phyloP scores from a whole-genome alignment of 2,329 filamentous ascomycete genomes.

The Colletotrichum sp. region DNA sequence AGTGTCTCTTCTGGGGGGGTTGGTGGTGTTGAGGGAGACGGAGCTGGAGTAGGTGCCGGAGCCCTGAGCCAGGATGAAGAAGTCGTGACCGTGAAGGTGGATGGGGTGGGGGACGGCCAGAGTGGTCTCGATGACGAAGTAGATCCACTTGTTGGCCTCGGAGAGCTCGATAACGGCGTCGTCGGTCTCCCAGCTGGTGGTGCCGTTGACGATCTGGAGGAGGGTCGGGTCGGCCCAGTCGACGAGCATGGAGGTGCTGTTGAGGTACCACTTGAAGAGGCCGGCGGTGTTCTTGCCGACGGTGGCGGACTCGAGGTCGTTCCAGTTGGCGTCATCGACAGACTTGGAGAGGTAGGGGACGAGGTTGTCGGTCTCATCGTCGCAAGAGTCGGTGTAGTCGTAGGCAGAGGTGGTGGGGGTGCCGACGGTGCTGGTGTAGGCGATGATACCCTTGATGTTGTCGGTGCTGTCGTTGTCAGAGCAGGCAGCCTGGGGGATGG shows the following conservation, averaged over 20 bases:
- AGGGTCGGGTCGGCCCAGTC: constrained; percentile 51
- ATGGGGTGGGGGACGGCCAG: constrained; percentile 45
- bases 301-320: constrained; percentile 31
- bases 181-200: constrained; percentile 23
- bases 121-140: constrained; percentile 36
- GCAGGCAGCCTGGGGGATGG: constrained; percentile 46
- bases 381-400: constrained; percentile 30
- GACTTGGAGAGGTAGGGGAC: constrained; percentile 42
- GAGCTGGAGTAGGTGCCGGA: constrained; percentile 27
- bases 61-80: constrained; percentile 32
- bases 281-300: constrained; percentile 28
- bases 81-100: constrained; percentile 54
- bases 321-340: constrained; percentile 26
- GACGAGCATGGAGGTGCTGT: constrained; percentile 49
- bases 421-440: constrained; percentile 35
- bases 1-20: constrained; percentile 58
- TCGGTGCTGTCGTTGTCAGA: constrained; percentile 40
- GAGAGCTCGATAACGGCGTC: constrained; percentile 25
- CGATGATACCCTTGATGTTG: constrained; percentile 56
- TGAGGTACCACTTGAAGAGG: constrained; percentile 53
- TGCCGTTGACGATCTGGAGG: constrained; percentile 24
- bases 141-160: constrained; percentile 32
- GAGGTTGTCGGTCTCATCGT: constrained; percentile 37
- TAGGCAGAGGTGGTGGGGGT: constrained; percentile 21
- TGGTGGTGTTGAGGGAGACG: constrained; percentile 28